These are phyloP conservation scores for Penicillium decumbens DNA, from an alignment of 2,329 filamentous ascomycete species.

Conservation along the genomic window DNA sequence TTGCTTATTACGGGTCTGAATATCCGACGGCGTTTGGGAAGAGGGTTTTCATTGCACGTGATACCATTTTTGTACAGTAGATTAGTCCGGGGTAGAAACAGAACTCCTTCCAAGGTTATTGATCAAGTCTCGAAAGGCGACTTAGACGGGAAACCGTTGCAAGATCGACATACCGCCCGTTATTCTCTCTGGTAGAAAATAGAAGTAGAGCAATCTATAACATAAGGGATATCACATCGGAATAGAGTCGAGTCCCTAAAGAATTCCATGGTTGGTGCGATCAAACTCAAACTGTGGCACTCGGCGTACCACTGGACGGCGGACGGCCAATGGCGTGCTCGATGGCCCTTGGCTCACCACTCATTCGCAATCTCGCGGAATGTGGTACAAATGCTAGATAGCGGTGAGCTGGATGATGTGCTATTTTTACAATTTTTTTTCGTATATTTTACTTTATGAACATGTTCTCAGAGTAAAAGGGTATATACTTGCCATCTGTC, in stretches of 20 bases:
- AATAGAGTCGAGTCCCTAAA: not conserved
- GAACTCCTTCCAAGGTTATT: not conserved
- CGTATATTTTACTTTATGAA: not conserved
- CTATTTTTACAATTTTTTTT: not conserved
- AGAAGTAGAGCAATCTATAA: not conserved
- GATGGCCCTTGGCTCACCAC: slow-evolving; percentile 7
- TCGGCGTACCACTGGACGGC: slow-evolving; percentile 5
- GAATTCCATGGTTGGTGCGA: not conserved
- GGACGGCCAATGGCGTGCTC: slow-evolving; percentile 18
- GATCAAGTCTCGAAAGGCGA: not conserved
- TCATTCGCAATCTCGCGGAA: slow-evolving; percentile 17
- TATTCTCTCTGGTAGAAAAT: not conserved
- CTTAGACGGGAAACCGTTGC: not conserved
- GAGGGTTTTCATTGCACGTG: slow-evolving; percentile 13
- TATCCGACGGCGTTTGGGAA: slow-evolving; percentile 18
- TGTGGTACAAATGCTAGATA: slow-evolving; percentile 17
- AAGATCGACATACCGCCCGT: not conserved
- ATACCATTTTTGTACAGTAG: slow-evolving; percentile 19
- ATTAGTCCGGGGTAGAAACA: not conserved
- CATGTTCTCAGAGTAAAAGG: not conserved
- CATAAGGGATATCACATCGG: not conserved
- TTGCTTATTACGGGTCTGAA: slow-evolving; percentile 11
- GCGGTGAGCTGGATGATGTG: slow-evolving; percentile 7
- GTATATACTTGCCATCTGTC: not conserved
- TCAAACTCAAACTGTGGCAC: slow-evolving; percentile 8